These are phyloP conservation scores for Epichloe coenophiala DNA, from an alignment of 2,329 filamentous ascomycete genomes.

Conservation along the genomic window DNA sequence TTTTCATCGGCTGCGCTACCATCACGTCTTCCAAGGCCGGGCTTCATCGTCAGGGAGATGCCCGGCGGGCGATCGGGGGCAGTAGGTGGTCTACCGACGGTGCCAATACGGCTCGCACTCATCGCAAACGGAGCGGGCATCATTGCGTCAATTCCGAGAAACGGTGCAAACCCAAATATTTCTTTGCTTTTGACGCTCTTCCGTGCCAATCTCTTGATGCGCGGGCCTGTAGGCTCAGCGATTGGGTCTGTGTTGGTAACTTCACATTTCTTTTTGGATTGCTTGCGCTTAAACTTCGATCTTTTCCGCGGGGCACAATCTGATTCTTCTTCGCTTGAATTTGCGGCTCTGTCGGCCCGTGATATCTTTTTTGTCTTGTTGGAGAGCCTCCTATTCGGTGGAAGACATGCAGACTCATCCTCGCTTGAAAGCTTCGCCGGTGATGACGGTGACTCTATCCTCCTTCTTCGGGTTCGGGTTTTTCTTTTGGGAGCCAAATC, in stretches of 20 bases:
- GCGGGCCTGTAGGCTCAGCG: conserved; percentile 16
- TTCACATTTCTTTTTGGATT: neutral
- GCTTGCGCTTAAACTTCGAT: neutral
- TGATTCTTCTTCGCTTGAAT: neutral
- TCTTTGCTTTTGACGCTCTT: conserved; percentile 32
- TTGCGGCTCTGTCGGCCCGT: neutral
- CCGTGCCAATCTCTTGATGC: conserved; percentile 25
- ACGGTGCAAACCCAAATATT: conserved; percentile 27
- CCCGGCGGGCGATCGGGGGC: conserved; percentile 1
- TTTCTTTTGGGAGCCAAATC: neutral
- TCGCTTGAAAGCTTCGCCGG: neutral
- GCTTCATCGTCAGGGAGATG: neutral
- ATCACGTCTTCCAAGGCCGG: neutral
- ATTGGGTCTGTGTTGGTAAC: neutral
- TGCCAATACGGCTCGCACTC: conserved; percentile 5
- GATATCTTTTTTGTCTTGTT: neutral
- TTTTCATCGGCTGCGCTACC: neutral
- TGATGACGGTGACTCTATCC: neutral
- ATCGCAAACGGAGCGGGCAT: conserved; percentile 9
- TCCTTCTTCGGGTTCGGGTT: neutral
- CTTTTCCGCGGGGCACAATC: neutral
- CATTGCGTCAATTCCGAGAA: conserved; percentile 6
- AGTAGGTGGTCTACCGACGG: conserved; percentile 1
- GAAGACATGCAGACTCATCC: neutral
- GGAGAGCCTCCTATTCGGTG: neutral